phyloP scores from a whole-genome alignment of 2,329 filamentous ascomycete genomes.

The Aspergillus neoniger region DNA sequence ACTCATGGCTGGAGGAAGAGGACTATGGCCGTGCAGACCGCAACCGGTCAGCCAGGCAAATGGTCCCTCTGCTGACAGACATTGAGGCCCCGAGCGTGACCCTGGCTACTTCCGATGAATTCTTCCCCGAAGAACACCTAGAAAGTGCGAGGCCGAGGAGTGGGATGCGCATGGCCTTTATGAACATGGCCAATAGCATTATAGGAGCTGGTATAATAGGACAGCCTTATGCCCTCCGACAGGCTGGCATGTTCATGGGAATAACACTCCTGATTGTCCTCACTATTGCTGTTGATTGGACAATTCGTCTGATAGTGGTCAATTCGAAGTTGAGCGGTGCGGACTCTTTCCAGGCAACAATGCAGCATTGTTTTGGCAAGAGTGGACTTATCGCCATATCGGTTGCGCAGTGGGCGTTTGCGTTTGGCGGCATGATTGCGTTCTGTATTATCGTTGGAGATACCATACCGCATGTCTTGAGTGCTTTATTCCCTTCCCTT shows the following conservation, averaged over 20 bases:
- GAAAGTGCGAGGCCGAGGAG: slow-evolving; percentile 75
- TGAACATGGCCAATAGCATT: slow-evolving; percentile 99
- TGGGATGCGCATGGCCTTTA: slow-evolving; percentile 83
- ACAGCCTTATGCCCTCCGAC: slow-evolving; percentile 93
- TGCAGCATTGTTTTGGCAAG: slow-evolving; percentile 91
- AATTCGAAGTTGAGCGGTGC: slow-evolving; percentile 96
- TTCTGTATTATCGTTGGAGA: slow-evolving; percentile 98
- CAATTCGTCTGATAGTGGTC: slow-evolving; percentile 92
- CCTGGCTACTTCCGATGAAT: slow-evolving; percentile 62
- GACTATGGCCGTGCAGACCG: slow-evolving; percentile 57
- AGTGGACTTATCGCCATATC: slow-evolving; percentile 85
- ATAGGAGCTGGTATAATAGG: slow-evolving; percentile 76
- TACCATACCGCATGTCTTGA: slow-evolving; percentile 87
- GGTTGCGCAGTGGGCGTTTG: slow-evolving; percentile 95
- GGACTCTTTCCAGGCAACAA: slow-evolving; percentile 91
- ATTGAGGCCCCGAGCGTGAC: slow-evolving; percentile 81
- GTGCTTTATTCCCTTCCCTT: slow-evolving; percentile 77
- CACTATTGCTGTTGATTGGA: slow-evolving; percentile 92
- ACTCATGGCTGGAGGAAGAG: slow-evolving; percentile 58
- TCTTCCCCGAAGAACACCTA: slow-evolving; percentile 60
- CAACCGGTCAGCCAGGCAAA: slow-evolving; percentile 45
- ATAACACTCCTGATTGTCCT: slow-evolving; percentile 74
- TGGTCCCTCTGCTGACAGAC: slow-evolving; percentile 72
- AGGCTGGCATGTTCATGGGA: slow-evolving; percentile 83
- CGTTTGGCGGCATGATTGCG: slow-evolving; percentile 97